Evolutionary conservation across 2,329 filamentous ascomycete species (phyloP), one percentile per base, ranked within the genome.

Genomic region (Penicillium verrucosum): DNA sequence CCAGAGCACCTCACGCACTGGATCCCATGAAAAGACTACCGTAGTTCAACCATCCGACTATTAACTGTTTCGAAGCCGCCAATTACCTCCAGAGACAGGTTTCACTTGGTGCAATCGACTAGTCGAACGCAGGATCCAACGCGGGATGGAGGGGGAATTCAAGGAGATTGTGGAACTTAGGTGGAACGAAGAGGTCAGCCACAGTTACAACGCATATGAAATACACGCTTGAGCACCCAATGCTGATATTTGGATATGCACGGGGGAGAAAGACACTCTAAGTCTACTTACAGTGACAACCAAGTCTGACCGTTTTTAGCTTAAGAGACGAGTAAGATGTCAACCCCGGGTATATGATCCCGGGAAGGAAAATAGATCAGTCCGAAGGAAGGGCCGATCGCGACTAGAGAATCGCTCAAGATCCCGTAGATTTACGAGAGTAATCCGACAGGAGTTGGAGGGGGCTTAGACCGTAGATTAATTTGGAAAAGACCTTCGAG

Each of bases 1-100:
- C 64, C 60, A 66, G 60, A 65, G 64, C 64, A 65, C 62, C 48
- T 51, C 55, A 58, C 53, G 46, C 47, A 54, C 54, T 53, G 50
- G 52, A 47, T 60, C 46, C 63, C 61, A 60, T 65, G 49, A 60
- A 59, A 51, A 43, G 54, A 49, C 43, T 63, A 62, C 44, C 52
- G 58, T 63, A 57, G 41, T 61, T 65, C 51, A 52, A 52, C 51
- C 63, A 66, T 66, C 38, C 61, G 54, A 55, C n/a, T 42, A 41
- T 27, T 48, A 16, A 46, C 21, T 30, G 41, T 44, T 34, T 29
- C 8, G 36, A 27, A 29, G 16, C 25, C 25, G 40, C 16, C 45
- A n/a, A 16, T 46, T 38, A 16, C 14, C 30, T 51, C 21, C 14
- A 40, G 37, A 25, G 36, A 46, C 27, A 44, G 29, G 41, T 45